These are phyloP conservation scores for Neofusicoccum ribis DNA, from an alignment of 2,329 filamentous ascomycete genomes.

Conservation along the genomic window DNA sequence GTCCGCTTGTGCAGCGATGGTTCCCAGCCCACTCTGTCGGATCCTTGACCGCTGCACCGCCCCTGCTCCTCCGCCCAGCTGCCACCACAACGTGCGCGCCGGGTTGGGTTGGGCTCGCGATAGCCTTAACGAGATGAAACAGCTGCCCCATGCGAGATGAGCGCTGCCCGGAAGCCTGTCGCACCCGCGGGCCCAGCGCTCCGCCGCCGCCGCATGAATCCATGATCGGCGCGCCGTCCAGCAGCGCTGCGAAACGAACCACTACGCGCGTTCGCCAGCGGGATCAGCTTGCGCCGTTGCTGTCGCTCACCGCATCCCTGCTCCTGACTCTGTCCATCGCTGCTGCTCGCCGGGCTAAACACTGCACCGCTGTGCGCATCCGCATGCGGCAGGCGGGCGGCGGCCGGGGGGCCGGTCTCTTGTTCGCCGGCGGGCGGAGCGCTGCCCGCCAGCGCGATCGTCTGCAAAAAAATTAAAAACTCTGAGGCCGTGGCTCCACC, in stretches of 20 bases:
- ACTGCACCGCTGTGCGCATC: not conserved
- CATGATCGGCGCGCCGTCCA: not conserved
- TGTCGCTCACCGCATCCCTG: not conserved
- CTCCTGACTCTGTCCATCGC: not conserved
- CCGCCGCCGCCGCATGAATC: conserved; percentile 3
- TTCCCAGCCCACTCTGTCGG: conserved; percentile 12
- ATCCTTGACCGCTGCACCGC: conserved; percentile 15
- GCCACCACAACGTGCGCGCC: conserved; percentile 13
- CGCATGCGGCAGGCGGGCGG: not conserved
- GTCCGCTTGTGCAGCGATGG: not conserved
- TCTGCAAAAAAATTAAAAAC: not conserved
- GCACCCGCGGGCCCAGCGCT: not conserved
- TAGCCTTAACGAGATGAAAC: conserved; percentile 20
- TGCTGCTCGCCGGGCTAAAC: conserved; percentile 1
- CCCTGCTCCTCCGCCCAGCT: conserved; percentile 9
- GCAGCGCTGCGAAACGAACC: not conserved
- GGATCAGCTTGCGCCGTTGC: conserved; percentile 2
- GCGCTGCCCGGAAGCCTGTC: conserved; percentile 8
- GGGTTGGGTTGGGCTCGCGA: not conserved
- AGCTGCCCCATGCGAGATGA: conserved; percentile 18
- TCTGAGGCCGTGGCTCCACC: conserved; percentile 6
- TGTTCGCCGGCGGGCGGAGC: not conserved
- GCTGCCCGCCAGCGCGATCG: not conserved
- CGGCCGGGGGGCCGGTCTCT: too few relatives aligned
- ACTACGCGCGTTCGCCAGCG: conserved; percentile 1